Base-by-base conservation (phyloP, 2,329 filamentous ascomycete genomes). In the Myriosclerotinia curreyana region DNA sequence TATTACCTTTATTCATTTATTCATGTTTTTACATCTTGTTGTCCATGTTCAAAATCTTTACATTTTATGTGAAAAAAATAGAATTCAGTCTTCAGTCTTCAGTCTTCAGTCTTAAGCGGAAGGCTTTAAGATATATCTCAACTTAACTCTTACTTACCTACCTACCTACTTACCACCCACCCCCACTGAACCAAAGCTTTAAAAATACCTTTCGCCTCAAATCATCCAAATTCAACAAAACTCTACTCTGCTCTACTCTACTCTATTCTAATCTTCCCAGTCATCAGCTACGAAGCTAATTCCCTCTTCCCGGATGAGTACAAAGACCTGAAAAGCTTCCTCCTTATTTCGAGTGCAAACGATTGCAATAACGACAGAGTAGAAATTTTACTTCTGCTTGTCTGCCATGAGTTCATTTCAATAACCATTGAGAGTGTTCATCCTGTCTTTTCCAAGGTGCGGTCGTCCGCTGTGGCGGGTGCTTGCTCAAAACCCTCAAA, bases 401-500 rank as follows among this genome's bases (percentile, higher is more conserved):
- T 70, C 60, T 75, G 69, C 68, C 70, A 75, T 74, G 73, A 74
- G 65, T 69, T 67, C 65, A 66, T 52, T 68, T 65, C 66, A 64
- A 68, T 71, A 70, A 69, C 64, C 65, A 60, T 62, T 65, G 65
- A 72, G 75, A 75, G 74, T 72, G 67, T 75, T 74, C 77, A 79
- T 75, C 73, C 77, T 79, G 77, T 79, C 76, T 79, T 73, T 75
- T 73, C 69, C 74, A 74, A 70, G 67, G 67, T 71, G 73, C 72
- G 72, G 72, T 70, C 72, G 74, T 73, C 75, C 77, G 74, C 76
- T 74, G 64, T 75, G 74, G 77, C 77, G 77, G 76, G 75, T 76
- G 74, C 75, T 76, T 75, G 73, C 74, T 73, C 75, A 75, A 75
- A 77, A 77, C 77, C 76, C 74, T 71, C 72, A 71, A 73, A 76